phyloP scores from a whole-genome alignment of 148 eudicot genomes.

The Fagopyrum tataricum region DNA sequence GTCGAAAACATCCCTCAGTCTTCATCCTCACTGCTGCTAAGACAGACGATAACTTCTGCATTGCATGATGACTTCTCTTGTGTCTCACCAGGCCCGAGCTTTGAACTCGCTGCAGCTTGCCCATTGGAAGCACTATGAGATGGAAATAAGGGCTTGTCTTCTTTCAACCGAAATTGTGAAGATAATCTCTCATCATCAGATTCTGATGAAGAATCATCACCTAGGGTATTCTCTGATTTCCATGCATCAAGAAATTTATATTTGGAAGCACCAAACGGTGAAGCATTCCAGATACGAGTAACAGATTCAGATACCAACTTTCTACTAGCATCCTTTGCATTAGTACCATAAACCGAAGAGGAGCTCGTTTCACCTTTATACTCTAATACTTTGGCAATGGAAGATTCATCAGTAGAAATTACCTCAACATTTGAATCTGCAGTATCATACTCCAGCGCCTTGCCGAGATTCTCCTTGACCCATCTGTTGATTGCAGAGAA shows the following conservation, averaged over 20 bases:
- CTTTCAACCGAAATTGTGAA: constrained; percentile 5
- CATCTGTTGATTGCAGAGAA: constrained; percentile 32
- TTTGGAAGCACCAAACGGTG: constrained; percentile 13
- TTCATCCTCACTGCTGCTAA: constrained; percentile 9
- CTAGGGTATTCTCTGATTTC: neutral
- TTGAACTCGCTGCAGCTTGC: neutral
- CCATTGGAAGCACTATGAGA: neutral
- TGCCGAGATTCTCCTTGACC: constrained; percentile 39
- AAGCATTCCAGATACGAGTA: constrained; percentile 10
- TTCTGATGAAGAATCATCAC: constrained; percentile 20
- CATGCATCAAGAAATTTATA: constrained; percentile 12
- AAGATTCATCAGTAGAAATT: constrained; percentile 11
- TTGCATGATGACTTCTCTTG: neutral
- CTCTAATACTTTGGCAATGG: constrained; percentile 12
- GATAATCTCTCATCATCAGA: constrained; percentile 20
- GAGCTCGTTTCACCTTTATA: neutral
- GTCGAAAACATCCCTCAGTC: neutral
- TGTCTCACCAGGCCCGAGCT: neutral
- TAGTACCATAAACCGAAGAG: neutral
- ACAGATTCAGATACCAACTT: constrained; percentile 13
- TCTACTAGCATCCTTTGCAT: constrained; percentile 11
- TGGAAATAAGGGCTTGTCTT: neutral
- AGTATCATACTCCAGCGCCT: constrained; percentile 10
- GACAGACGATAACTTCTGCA: neutral
- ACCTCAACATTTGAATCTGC: constrained; percentile 6